Base-by-base conservation (phyloP, 208 protist species). In the Trypanosoma theileri region DNA sequence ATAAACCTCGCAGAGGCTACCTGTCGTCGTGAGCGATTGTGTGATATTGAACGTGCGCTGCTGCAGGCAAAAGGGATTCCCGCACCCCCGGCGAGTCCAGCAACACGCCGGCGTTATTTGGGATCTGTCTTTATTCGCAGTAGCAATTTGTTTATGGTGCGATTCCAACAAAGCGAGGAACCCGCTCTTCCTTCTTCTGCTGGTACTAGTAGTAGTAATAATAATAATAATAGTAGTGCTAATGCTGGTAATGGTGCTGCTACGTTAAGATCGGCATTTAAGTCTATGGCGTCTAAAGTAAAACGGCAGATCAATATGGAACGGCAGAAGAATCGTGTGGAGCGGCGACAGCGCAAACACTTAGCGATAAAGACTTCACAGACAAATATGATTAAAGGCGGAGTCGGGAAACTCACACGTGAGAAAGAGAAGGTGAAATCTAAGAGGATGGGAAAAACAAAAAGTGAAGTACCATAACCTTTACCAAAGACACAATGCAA, bases 41-140 rank as follows among this genome's bases (percentile, higher is more conserved):
- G 83, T 54, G 85, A 95, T 62, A 71, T 91, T 6, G 79, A 88
- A 70, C 69, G 86, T 26, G 68, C 73, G 12, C 28, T 77, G 21
- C 69, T 74, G 45, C 56, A 62, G 26, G 53, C 71, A 46, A 46
- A 68, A 51, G 53, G 64, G 11, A 26, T 75, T 50, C 66, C 71
- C 52, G 45, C 57, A 52, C 79, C 87, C 57, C 28, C 74, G 4
- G 68, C 59, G 17, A 78, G 77, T 60, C 66, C 75, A 16, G 59
- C 71, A 42, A 86, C 86, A 24, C 80, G 82, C 0, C 72, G 76
- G 8, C 77, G 81, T 17, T 95, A 84, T 73, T 67, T 93, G 14
- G 89, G 89, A 28, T 82, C 83, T 26, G 77, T 84, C 19, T 66
- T 86, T 13, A 59, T 95, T 11, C 86, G 89, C 35, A 95, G 89